Conservation (phyloP, 2,329 filamentous ascomycete species). For the Venturia asperata region DNA sequence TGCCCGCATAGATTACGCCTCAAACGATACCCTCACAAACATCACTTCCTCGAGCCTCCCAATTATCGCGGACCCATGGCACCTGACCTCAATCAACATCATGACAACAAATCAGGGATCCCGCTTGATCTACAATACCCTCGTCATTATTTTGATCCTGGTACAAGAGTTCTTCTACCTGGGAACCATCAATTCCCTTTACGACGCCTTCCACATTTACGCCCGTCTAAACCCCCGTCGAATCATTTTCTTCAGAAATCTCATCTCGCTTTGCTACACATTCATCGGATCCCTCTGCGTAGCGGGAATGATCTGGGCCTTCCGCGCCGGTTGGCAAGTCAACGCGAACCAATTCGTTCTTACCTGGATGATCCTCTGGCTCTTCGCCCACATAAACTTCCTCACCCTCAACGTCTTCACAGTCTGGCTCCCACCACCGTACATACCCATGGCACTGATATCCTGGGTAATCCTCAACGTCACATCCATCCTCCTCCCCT, state of each 20-base stretch:
- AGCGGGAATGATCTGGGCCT: conserved; percentile 40
- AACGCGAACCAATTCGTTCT: conserved; percentile 36
- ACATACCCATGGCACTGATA: conserved; percentile 40
- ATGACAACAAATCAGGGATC: conserved; percentile 38
- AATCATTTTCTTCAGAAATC: conserved; percentile 29
- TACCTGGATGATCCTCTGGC: conserved; percentile 34
- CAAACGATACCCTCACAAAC: conserved; percentile 24
- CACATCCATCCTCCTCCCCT: conserved; percentile 37
- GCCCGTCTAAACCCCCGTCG: conserved; percentile 24
- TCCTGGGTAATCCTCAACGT: conserved; percentile 42
- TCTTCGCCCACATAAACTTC: conserved; percentile 36
- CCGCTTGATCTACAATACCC: conserved; percentile 40
- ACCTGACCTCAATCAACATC: conserved; percentile 32
- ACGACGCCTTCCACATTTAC: conserved; percentile 34
- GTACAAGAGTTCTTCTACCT: conserved; percentile 46
- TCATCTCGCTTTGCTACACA: conserved; percentile 34
- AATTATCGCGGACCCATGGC: conserved; percentile 35
- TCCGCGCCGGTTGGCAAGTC: conserved; percentile 36
- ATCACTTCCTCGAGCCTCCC: conserved; percentile 25
- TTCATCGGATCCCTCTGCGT: conserved; percentile 37
- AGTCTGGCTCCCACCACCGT: conserved; percentile 34
- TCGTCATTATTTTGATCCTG: conserved; percentile 40
- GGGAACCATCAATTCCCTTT: conserved; percentile 40
- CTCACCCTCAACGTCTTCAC: conserved; percentile 40
- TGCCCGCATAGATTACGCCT: conserved; percentile 31